phyloP scores from a whole-genome alignment of 805 yeast genomes.

The Wickerhamiella australiensis region DNA sequence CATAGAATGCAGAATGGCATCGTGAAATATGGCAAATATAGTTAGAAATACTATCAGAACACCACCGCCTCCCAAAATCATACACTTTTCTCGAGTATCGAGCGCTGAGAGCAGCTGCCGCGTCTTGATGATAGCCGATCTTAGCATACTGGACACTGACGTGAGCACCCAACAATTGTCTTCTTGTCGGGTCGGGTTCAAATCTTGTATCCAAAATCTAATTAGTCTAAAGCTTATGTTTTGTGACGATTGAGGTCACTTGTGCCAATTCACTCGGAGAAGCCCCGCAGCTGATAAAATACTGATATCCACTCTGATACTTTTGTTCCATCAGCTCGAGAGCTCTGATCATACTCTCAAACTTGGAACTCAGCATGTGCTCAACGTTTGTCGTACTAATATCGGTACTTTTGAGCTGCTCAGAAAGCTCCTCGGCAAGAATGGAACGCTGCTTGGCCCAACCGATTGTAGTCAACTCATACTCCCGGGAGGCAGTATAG shows the following conservation, averaged over 20 bases:
- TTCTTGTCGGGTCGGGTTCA: no score
- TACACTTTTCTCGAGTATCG: conserved; percentile 17
- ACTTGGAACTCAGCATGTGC: conserved; percentile 49
- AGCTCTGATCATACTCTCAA: conserved; percentile 59
- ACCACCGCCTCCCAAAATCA: conserved; percentile 19
- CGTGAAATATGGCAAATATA: conserved; percentile 28
- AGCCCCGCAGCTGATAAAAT: conserved; percentile 25
- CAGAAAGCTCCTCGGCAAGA: background rate
- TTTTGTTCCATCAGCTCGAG: conserved; percentile 39
- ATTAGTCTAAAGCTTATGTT: background rate
- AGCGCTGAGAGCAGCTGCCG: conserved; percentile 17
- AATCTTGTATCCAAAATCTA: no score
- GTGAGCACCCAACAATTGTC: background rate
- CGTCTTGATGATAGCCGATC: conserved; percentile 1
- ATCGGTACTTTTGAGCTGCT: conserved; percentile 23
- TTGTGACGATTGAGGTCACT: background rate
- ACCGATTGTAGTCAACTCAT: conserved; percentile 50
- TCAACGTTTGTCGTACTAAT: conserved; percentile 38
- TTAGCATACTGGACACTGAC: background rate
- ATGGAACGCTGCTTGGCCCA: conserved; percentile 7
- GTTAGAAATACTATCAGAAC: conserved; percentile 18
- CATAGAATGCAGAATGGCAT: conserved; percentile 25
- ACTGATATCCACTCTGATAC: conserved; percentile 45
- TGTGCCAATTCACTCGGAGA: background rate
- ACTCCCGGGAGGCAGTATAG: conserved; percentile 57